Conservation (phyloP, 208 protist genomes). For the Phytomonas francai region DNA sequence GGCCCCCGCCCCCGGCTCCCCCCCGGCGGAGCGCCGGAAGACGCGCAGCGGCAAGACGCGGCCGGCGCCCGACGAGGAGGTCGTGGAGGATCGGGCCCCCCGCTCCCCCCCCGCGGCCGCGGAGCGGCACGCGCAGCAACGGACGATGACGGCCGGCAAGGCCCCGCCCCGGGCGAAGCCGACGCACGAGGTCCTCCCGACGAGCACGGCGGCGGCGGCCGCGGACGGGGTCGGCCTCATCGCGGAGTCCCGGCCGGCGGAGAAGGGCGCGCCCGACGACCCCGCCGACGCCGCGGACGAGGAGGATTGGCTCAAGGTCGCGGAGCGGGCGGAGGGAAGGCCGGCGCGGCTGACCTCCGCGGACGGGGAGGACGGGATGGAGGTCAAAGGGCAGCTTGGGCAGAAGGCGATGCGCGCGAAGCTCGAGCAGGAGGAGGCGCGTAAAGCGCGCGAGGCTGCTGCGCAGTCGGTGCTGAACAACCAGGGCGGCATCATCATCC, state of each 20-base stretch:
- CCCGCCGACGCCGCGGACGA: conserved; percentile 25
- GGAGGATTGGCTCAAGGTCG: conserved; percentile 75
- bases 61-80: not conserved
- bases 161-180: conserved; percentile 68
- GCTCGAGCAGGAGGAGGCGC: conserved; percentile 60
- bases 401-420: conserved; percentile 84
- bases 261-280: conserved; percentile 8
- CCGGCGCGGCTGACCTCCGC: conserved; percentile 18
- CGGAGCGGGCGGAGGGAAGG: conserved; percentile 57
- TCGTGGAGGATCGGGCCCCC: not conserved
- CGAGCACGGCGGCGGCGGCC: conserved; percentile 22
- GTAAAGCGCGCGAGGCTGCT: conserved; percentile 15
- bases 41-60: conserved; percentile 4
- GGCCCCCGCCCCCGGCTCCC: conserved; percentile 2
- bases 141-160: conserved; percentile 43
- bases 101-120: conserved; percentile 5
- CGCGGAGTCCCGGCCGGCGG: conserved; percentile 20
- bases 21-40: conserved; percentile 43
- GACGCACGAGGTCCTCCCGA: conserved; percentile 52
- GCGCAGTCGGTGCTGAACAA: conserved; percentile 13
- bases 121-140: conserved; percentile 4
- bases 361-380: conserved; percentile 30
- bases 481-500: too few relatives aligned
- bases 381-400: conserved; percentile 67
- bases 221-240: conserved; percentile 58